Conservation (phyloP, 345 rosid species). For the Eucalyptus microcorys region DNA sequence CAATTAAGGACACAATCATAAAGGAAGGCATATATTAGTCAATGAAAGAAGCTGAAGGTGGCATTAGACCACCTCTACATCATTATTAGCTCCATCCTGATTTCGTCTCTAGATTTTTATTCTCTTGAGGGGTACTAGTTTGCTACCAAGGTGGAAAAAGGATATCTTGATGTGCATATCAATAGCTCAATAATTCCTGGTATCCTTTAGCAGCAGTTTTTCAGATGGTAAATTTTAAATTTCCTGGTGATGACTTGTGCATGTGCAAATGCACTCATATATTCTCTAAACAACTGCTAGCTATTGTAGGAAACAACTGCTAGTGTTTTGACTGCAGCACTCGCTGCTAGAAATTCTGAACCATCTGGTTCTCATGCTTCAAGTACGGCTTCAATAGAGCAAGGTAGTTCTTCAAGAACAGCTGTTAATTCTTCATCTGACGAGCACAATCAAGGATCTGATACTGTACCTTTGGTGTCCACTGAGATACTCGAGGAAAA, state of each 20-base stretch:
- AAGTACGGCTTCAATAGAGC: slow-evolving; percentile 9
- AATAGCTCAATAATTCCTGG: neutral
- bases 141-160: neutral
- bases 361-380: slow-evolving; percentile 27
- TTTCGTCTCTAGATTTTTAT: neutral
- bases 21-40: neutral
- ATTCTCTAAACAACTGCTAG: neutral
- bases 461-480: slow-evolving; percentile 3
- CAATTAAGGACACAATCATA: neutral
- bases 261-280: neutral
- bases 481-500: slow-evolving; percentile 18
- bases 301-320: slow-evolving; percentile 72
- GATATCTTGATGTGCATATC: neutral
- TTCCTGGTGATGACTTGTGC: neutral
- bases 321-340: slow-evolving; percentile 57
- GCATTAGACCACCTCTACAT: neutral
- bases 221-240: neutral
- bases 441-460: slow-evolving; percentile 14
- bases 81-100: neutral
- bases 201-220: neutral
- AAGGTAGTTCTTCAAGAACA: slow-evolving; percentile 34
- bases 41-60: neutral
- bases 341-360: slow-evolving; percentile 48
- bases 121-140: neutral
- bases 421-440: slow-evolving; percentile 12